Conservation (phyloP, 768 basidiomycete genomes). For the Chiua virens region DNA sequence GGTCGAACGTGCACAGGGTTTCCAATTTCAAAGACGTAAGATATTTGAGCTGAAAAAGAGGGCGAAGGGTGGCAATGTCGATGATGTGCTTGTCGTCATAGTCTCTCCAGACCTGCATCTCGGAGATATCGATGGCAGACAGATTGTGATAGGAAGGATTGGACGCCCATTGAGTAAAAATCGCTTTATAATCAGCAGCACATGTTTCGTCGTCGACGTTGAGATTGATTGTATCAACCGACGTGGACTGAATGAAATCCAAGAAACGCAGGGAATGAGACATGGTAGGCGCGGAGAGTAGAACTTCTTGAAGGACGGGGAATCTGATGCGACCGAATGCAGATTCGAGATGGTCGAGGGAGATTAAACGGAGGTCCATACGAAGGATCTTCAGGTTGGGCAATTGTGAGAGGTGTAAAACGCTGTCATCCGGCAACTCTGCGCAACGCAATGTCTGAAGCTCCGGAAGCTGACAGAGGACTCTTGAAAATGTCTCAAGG, state of each 20-base stretch:
- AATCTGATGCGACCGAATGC: slow-evolving; percentile 11
- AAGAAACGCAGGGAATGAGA: slow-evolving; percentile 22
- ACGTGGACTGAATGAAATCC: slow-evolving; percentile 26
- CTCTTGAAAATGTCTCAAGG: slow-evolving; percentile 22
- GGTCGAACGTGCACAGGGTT: slow-evolving; percentile 27
- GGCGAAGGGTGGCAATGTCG: slow-evolving; percentile 21
- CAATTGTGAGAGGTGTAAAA: slow-evolving; percentile 21
- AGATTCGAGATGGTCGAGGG: slow-evolving; percentile 21
- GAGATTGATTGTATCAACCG: slow-evolving; percentile 33
- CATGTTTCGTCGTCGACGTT: slow-evolving; percentile 31
- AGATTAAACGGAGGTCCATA: slow-evolving; percentile 25
- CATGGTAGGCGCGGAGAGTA: slow-evolving; percentile 25
- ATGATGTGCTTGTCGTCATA: slow-evolving; percentile 32
- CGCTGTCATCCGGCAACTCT: slow-evolving; percentile 24
- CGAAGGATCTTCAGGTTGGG: slow-evolving; percentile 24
- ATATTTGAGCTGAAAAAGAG: slow-evolving; percentile 24
- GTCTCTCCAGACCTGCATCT: slow-evolving; percentile 30
- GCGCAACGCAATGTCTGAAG: slow-evolving; percentile 27
- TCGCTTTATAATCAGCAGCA: slow-evolving; percentile 22
- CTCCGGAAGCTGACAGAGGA: slow-evolving; percentile 22
- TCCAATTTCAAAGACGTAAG: slow-evolving; percentile 26
- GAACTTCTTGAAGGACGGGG: slow-evolving; percentile 22
- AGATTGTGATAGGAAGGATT: slow-evolving; percentile 24
- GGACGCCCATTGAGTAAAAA: slow-evolving; percentile 24
- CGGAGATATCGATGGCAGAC: slow-evolving; percentile 28